Conservation (phyloP, 345 rosid genomes). For the Sonneratia caseolaris region DNA sequence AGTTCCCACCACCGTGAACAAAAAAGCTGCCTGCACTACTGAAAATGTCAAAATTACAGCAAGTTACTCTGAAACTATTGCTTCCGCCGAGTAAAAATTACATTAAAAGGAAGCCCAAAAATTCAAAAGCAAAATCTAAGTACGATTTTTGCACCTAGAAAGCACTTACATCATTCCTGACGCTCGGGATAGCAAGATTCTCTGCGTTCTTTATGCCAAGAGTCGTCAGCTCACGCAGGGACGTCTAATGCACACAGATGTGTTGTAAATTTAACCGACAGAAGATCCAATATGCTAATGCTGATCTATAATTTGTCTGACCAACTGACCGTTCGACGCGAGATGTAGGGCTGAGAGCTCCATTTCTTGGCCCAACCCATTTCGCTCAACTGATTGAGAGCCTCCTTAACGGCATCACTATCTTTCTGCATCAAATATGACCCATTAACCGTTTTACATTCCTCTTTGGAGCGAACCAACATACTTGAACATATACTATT, state of each 20-base stretch:
- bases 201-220: constrained; percentile 86
- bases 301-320: background rate
- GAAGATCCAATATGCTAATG: background rate
- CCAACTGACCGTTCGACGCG: constrained; percentile 81
- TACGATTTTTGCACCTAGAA: background rate
- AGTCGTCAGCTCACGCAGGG: constrained; percentile 66
- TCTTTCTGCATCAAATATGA: constrained; percentile 51
- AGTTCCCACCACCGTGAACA: constrained; percentile 80
- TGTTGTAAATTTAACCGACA: background rate
- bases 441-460: background rate
- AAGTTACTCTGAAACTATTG: background rate
- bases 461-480: background rate
- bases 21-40: constrained; percentile 89
- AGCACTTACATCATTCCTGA: constrained; percentile 73
- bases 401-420: constrained; percentile 70
- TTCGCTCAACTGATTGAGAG: constrained; percentile 56
- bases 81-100: too few relatives aligned
- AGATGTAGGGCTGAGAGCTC: constrained; percentile 90
- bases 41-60: constrained; percentile 23
- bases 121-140: background rate
- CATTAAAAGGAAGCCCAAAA: background rate
- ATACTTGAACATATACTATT: background rate
- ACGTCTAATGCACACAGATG: constrained; percentile 39
- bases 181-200: constrained; percentile 88
- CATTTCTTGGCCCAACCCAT: constrained; percentile 89